phyloP scores from a whole-genome alignment of 2,329 filamentous ascomycete species.

The Furcasterigmium sp. region DNA sequence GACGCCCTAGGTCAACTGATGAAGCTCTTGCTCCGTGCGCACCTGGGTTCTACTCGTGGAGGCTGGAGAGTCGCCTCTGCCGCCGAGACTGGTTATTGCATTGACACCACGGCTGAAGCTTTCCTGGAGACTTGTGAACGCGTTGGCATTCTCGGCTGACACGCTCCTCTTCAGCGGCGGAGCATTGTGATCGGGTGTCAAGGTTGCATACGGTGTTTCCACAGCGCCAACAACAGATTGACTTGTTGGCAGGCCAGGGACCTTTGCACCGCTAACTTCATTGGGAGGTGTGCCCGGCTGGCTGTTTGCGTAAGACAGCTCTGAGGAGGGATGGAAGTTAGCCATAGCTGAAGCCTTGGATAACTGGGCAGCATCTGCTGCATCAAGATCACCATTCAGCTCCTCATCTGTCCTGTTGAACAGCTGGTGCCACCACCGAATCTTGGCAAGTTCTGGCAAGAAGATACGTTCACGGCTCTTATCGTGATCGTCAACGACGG shows the following conservation, averaged over 20 bases:
- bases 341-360: constrained; percentile 22
- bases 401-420: constrained; percentile 86
- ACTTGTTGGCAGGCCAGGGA: constrained; percentile 30
- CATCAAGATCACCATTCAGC: constrained; percentile 72
- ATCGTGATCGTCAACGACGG: constrained; percentile 68
- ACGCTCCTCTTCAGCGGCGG: constrained; percentile 35
- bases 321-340: constrained; percentile 12
- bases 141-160: constrained; percentile 34
- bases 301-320: constrained; percentile 15
- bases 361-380: constrained; percentile 45
- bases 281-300: constrained; percentile 17
- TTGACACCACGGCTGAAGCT: constrained; percentile 45
- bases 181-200: constrained; percentile 35
- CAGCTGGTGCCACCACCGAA: constrained; percentile 90
- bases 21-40: constrained; percentile 35
- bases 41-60: constrained; percentile 7
- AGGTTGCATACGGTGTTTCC: constrained; percentile 50
- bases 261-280: constrained; percentile 26
- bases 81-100: constrained; percentile 30
- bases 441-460: constrained; percentile 69
- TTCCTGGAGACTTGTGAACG: constrained; percentile 41
- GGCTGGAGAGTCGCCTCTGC: constrained; percentile 16
- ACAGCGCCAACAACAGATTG: constrained; percentile 54
- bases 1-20: constrained; percentile 41
- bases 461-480: constrained; percentile 79